Evolutionary conservation across 1,284 basidiomycete genomes (phyloP).

Genomic region (Wolfiporia cocos): DNA sequence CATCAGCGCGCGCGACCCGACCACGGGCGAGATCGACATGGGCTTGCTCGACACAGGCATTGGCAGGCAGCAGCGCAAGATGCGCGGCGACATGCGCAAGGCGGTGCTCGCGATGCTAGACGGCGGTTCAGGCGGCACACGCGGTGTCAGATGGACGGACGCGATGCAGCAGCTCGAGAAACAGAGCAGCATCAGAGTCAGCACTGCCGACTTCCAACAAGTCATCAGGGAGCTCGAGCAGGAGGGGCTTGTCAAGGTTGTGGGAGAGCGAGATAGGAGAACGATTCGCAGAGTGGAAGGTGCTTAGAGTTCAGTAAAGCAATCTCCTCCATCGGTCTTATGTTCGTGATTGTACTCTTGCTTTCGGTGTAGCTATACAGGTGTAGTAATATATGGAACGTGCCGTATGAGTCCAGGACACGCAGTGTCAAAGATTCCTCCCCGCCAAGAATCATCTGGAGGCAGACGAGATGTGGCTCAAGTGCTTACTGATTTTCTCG

Average conservation of each 20-base stretch:
- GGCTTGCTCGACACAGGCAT: slow-evolving; percentile 94
- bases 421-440: too few relatives aligned
- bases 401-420: too few relatives aligned
- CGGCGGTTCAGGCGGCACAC: slow-evolving; percentile 39
- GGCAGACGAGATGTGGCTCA: too few relatives aligned
- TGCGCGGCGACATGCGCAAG: slow-evolving; percentile 80
- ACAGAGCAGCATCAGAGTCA: slow-evolving; percentile 78
- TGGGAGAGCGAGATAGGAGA: slow-evolving; percentile 82
- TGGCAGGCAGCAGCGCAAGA: slow-evolving; percentile 75
- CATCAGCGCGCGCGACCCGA: slow-evolving; percentile 90
- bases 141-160: slow-evolving; percentile 78
- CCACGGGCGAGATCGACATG: slow-evolving; percentile 95
- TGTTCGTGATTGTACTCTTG: too few relatives aligned
- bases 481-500: too few relatives aligned
- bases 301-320: too few relatives aligned
- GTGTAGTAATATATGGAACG: too few relatives aligned
- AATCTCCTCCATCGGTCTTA: too few relatives aligned
- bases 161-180: slow-evolving; percentile 67
- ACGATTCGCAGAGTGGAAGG: slow-evolving; percentile 55
- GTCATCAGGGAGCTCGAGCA: slow-evolving; percentile 75
- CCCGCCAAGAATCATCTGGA: too few relatives aligned
- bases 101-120: slow-evolving; percentile 73
- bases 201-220: slow-evolving; percentile 75
- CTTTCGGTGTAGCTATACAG: too few relatives aligned
- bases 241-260: slow-evolving; percentile 79